Evolutionary conservation across 108 stramenopile species (phyloP), one percentile per base, ranked within the genome.

Genomic region (Chaetoceros tenuissimus): DNA sequence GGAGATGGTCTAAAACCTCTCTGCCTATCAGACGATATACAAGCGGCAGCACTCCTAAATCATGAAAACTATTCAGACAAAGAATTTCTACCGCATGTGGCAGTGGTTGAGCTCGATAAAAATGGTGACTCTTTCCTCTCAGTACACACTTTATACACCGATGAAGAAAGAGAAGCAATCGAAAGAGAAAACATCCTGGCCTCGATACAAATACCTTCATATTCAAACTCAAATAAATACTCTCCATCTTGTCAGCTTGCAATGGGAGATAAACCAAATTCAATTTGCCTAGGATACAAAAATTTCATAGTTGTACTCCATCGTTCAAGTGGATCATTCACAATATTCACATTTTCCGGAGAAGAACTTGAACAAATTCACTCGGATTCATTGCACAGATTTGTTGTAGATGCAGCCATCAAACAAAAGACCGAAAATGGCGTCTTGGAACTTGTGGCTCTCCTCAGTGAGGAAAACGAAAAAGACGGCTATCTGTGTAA

Each of bases 361-460:
- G 79, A 68, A 2, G 71, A 75, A 28, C 59, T 89, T 46, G 67
- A 66, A 47, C 66, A 84, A 30, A 72, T 87, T 46, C 82, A 82
- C 18, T 58, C 72, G 51, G 80, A 80, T 56, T 63, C 51, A 46
- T 67, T 89, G 21, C 66, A 47, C 1, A 84, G 72, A 8, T 93
- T 77, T 58, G 73, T 93, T 34, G 81, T 93, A 2, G 92, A 93
- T 78, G 87, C 81, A 30, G 85, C 84, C 18, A 77, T 93, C 63
- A 68, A 87, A 25, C 74, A 78, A 55, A 67, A 72, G 34, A 69
- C 72, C 23, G 55, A 47, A n/a, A 79, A 74, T 26, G 73, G 73
- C 23, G 77, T 69, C 21, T 81, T 75, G 28, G 92, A 93, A 56
- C 69, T 93, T 54, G 92, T 87, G 2, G 22, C 80, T 27, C 68